Percentiles rank a stretch among this genome's conserved stretches.
Conservation (phyloP, 257 asterid species). For the Marsdenia floribunda region DNA sequence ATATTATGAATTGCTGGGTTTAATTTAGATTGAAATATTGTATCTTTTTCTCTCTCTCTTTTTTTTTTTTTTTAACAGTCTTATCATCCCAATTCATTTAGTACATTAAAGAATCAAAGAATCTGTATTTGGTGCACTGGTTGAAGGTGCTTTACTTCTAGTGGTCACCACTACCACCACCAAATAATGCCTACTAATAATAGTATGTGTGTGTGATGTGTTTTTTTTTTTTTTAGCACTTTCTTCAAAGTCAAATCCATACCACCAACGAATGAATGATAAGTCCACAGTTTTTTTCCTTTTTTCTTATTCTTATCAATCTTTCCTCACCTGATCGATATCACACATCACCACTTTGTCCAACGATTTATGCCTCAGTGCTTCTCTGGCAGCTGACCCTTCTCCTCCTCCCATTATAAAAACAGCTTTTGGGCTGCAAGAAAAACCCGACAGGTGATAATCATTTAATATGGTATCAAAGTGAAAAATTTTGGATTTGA, state of each 20-base stretch:
- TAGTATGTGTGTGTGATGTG: background rate
- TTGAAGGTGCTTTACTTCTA: background rate
- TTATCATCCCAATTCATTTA: too few species aligned
- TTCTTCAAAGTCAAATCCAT: constrained; percentile 8
- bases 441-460: background rate
- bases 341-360: constrained; percentile 96
- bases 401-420: constrained; percentile 99
- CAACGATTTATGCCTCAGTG: constrained; percentile 68
- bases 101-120: too few species aligned
- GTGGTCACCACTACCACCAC: background rate
- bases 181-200: background rate
- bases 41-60: too few species aligned
- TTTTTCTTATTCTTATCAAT: too few species aligned
- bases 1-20: too few species aligned
- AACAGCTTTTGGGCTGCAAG: constrained; percentile 61
- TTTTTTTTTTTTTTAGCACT: background rate
- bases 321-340: constrained; percentile 62
- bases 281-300: background rate
- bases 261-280: background rate
- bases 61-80: too few species aligned
- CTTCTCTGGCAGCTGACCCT: constrained; percentile 96
- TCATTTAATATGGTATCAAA: too few species aligned
- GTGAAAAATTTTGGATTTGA: too few species aligned
- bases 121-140: background rate
- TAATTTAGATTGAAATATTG: too few species aligned